phyloP scores from a whole-genome alignment of 495 filamentous ascomycete genomes.

The Penicillium pulvis region DNA sequence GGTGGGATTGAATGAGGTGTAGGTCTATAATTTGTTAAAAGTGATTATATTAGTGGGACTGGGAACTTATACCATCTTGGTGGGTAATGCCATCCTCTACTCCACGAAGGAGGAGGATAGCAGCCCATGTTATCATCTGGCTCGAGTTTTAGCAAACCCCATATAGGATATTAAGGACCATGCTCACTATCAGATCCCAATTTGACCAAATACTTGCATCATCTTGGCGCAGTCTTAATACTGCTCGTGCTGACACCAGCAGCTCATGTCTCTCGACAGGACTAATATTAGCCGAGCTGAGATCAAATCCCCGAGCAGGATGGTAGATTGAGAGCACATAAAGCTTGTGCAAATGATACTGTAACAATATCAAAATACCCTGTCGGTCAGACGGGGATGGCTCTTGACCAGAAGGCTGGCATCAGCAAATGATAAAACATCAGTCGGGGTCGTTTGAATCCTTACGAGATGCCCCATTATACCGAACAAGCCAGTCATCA shows the following conservation, averaged over 20 bases:
- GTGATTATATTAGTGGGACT: not conserved
- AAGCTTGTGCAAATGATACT: conserved; percentile 44
- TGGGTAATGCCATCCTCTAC: conserved; percentile 44
- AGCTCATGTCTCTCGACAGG: conserved; percentile 39
- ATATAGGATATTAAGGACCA: not conserved
- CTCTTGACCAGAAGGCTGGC: conserved; percentile 13
- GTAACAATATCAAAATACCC: conserved; percentile 37
- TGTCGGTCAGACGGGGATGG: conserved; percentile 41
- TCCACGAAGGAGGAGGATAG: conserved; percentile 40
- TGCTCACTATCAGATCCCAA: conserved; percentile 41
- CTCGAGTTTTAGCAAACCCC: not conserved
- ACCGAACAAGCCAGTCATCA: conserved; percentile 43
- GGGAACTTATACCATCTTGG: conserved; percentile 31
- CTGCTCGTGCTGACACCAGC: conserved; percentile 39
- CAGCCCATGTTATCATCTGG: conserved; percentile 47
- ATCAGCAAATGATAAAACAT: not conserved
- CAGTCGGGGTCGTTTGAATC: not conserved
- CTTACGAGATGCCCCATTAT: conserved; percentile 38
- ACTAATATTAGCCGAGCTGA: conserved; percentile 40
- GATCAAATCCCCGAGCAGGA: conserved; percentile 45
- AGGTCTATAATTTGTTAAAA: conserved; percentile 28
- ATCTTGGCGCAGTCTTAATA: conserved; percentile 37
- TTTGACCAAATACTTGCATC: conserved; percentile 47
- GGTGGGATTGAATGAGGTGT: conserved; percentile 36
- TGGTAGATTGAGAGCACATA: conserved; percentile 50